Evolutionary conservation across 169 alveolate genomes (phyloP), one percentile per base, ranked within the genome.

Genomic region (Plasmodium cynomolgi): DNA sequence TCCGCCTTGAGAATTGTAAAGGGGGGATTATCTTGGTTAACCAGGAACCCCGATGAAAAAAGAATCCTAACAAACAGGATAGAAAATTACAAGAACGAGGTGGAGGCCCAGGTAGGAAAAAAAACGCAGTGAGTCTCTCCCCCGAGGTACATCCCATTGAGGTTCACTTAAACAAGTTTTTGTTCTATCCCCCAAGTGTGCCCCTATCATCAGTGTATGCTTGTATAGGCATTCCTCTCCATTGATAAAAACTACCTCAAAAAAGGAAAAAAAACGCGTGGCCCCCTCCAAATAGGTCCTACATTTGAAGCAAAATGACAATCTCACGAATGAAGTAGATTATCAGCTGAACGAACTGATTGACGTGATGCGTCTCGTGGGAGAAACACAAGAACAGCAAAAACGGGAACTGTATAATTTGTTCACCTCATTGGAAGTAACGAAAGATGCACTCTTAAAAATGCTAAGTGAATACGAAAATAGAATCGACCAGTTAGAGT

Each of bases 381-480:
- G 75, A 26, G 91, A 90, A 8, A 90, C 91, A 26, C 94, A 90
- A 81, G 77, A 41, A 31, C 58, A 31, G 20, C 94, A 90, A 26
- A 74, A 62, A 71, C 8, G 50, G 20, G 34, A 54, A 41, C 54
- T 90, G 50, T 4, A 80, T 4, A 74, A 81, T 11, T 81, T 80
- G 31, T 90, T 91, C 17, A 58, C 23, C 15, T 90, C 84, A 13
- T 33, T 90, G 29, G 91, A 90, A 62, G 75, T 58, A 81, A 90
- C 91, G 74, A 90, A 90, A 90, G 37, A 80, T 80, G 81, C 94
- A 8, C 34, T 90, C 3, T 79, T 80, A n/a, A 90, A 90, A 90
- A 90, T 90, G 90, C 37, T 90, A 90, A 81, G 83, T 44, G 94
- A 90, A 81, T 90, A 90, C 50, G 94, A 90, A 90, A 90, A 90